A percentile compares a stretch with the other conserved stretches of the same genome.
phyloP scores from a whole-genome alignment of 495 filamentous ascomycete species.

The Annulohypoxylon moriforme region DNA sequence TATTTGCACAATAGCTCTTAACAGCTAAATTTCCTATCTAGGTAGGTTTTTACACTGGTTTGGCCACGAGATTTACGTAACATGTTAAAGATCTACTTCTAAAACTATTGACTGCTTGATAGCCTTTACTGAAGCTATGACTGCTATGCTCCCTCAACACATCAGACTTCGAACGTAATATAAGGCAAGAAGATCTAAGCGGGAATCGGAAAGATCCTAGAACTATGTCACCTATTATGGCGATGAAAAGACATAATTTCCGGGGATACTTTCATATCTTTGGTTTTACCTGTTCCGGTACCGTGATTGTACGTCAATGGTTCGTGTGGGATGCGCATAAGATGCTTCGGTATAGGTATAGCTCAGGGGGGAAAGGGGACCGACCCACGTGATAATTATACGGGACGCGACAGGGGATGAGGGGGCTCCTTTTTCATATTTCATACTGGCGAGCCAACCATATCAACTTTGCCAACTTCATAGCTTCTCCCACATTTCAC shows the following conservation, averaged over 20 bases:
- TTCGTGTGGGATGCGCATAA: slow-evolving; percentile 31
- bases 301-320: slow-evolving; percentile 26
- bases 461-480: slow-evolving; percentile 27
- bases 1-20: background rate
- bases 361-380: slow-evolving; percentile 33
- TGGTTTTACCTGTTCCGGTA: slow-evolving; percentile 16
- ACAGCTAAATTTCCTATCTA: background rate
- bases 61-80: background rate
- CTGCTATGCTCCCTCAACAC: background rate
- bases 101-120: background rate
- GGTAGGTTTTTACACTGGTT: background rate
- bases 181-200: background rate
- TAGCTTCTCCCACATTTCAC: background rate
- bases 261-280: slow-evolving; percentile 15
- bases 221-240: slow-evolving; percentile 7
- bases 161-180: background rate
- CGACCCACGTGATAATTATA: slow-evolving; percentile 24
- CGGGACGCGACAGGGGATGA: background rate
- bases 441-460: slow-evolving; percentile 33
- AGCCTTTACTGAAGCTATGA: background rate
- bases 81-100: background rate
- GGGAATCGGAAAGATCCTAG: slow-evolving; percentile 6
- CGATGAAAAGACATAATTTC: slow-evolving; percentile 14
- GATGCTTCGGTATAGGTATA: slow-evolving; percentile 29
- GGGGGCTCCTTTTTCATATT: slow-evolving; percentile 38